Base-by-base conservation (phyloP, 495 filamentous ascomycete species). In the Gamarada debralockiae region DNA sequence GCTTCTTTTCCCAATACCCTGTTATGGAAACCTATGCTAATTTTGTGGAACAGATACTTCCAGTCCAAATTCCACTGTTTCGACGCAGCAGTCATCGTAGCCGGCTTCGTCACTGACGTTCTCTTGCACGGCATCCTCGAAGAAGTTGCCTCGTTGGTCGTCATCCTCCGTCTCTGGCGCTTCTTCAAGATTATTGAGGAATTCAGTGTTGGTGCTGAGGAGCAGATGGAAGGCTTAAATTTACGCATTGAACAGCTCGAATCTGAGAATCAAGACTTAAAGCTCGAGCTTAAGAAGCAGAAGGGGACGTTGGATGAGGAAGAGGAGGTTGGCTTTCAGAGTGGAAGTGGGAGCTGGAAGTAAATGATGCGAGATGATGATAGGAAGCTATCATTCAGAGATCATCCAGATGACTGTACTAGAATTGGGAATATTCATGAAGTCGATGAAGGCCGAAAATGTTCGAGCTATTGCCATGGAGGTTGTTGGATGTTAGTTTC, bases 171-270 rank as follows among this genome's bases (percentile, higher is more conserved):
- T 47, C 69, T 89, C 1, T 85, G 83, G 81, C 75, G 85, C 22
- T 74, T 89, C 29, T 78, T 86, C 58, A 83, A 86, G 69, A 84
- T 86, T 46, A 71, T 82, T 14, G 80, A 86, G 48, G 82, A 85
- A 66, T 67, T 85, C 43, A 74, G 73, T 23, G 71, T 79, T n/a
- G 80, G 75, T 3, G 78, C 76, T 24, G 65, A 73, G 29, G 81
- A 85, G 65, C 69, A 76, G 55, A 70, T 78, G 67, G 73, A 76
- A 38, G 59, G 59, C 4, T 65, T 79, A 18, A 60, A 68, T 22
- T 53, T 69, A 38, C 60, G 61, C 6, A 64, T 79, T 13, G 65
- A 73, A 34, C 60, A 65, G 24, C 60, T 79, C 31, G 72, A 77
- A 56, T 57, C 48, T 31, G 73, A 77, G 58, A 80, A 79, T 61